Evolutionary conservation across 2,329 filamentous ascomycete species (phyloP).

Genomic region (Penicillium rolfsii): DNA sequence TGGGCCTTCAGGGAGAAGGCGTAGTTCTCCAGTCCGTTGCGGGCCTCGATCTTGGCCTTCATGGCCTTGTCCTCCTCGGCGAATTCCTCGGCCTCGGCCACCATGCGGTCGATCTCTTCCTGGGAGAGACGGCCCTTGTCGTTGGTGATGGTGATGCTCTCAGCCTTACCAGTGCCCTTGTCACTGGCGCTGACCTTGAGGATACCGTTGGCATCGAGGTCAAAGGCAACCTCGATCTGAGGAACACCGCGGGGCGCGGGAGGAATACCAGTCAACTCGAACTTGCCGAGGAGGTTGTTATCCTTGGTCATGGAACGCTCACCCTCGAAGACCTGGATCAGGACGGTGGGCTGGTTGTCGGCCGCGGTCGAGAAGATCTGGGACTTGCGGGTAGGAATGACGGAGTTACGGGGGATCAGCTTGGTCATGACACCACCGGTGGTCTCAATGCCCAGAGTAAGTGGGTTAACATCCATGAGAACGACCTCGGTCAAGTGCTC

Average conservation of each 20-base stretch:
- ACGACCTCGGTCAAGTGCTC: slow-evolving; percentile 77
- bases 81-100: slow-evolving; percentile 96
- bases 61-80: slow-evolving; percentile 99
- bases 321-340: slow-evolving; percentile 95
- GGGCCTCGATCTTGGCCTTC: slow-evolving; percentile 92
- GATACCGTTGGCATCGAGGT: slow-evolving; percentile 98
- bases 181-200: slow-evolving; percentile 94
- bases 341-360: slow-evolving; percentile 92
- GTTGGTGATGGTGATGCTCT: slow-evolving; percentile 99
- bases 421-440: slow-evolving; percentile 98
- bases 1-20: slow-evolving; percentile 99
- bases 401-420: slow-evolving; percentile 91
- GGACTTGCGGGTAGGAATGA: slow-evolving; percentile 93
- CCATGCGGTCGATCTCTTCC: slow-evolving; percentile 99
- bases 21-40: slow-evolving; percentile 98
- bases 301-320: slow-evolving; percentile 94
- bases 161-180: slow-evolving; percentile 96
- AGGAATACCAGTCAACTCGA: slow-evolving; percentile 94
- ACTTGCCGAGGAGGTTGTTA: slow-evolving; percentile 97
- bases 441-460: slow-evolving; percentile 96
- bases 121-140: slow-evolving; percentile 96
- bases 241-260: slow-evolving; percentile 94
- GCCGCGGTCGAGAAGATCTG: slow-evolving; percentile 97
- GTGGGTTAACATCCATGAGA: slow-evolving; percentile 96
- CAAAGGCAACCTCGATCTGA: slow-evolving; percentile 97